A percentile compares a stretch with the other conserved stretches of the same genome.
phyloP scores from a whole-genome alignment of 768 basidiomycete genomes.

The Gloeophyllum trabeum region DNA sequence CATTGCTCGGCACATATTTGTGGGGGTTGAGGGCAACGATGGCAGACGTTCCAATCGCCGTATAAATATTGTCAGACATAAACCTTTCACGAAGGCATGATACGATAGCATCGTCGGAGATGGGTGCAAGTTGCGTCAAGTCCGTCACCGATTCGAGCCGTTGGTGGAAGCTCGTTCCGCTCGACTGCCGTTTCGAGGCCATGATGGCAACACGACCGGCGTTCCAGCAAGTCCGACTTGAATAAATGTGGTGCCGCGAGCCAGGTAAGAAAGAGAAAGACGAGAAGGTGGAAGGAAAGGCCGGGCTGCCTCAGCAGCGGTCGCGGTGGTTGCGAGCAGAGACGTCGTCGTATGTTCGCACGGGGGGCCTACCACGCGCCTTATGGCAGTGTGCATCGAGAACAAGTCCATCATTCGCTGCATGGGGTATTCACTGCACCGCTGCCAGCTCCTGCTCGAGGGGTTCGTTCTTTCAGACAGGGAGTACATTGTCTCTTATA shows the following conservation, averaged over 20 bases:
- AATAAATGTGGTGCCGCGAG: too few species aligned
- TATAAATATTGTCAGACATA: conserved; percentile 77
- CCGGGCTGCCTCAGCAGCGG: background rate
- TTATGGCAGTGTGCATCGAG: too few species aligned
- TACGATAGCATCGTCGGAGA: conserved; percentile 79
- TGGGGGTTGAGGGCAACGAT: conserved; percentile 89
- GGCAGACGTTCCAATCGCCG: conserved; percentile 53
- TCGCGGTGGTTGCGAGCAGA: background rate
- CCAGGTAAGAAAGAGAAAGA: too few species aligned
- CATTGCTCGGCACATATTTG: conserved; percentile 77
- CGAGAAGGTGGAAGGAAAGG: background rate
- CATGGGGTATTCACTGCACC: too few species aligned
- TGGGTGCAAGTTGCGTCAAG: conserved; percentile 51
- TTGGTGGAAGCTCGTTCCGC: conserved; percentile 43
- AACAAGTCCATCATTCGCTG: too few species aligned
- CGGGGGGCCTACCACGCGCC: too few species aligned
- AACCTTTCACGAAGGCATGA: conserved; percentile 81
- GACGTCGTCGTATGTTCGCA: too few species aligned
- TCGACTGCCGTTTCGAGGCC: conserved; percentile 34
- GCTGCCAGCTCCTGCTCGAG: too few species aligned
- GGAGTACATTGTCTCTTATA: too few species aligned
- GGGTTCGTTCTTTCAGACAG: too few species aligned
- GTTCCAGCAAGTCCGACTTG: too few species aligned
- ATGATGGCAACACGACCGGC: too few species aligned
- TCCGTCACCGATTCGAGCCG: conserved; percentile 65